Evolutionary conservation across 805 yeast species (phyloP).

Genomic region (Debaryomyces hansenii): DNA sequence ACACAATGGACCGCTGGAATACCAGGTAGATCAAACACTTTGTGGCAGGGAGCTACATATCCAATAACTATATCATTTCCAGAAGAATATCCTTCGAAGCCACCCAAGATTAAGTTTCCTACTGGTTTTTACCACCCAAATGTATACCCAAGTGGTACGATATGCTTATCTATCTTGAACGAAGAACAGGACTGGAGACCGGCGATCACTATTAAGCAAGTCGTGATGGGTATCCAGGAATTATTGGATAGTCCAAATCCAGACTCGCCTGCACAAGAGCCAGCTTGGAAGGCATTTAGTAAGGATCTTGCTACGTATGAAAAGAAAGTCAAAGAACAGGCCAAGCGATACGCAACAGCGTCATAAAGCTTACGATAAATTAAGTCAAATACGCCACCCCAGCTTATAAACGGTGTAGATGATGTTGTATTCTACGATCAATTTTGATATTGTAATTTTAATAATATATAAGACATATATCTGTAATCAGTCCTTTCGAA

Average conservation of each 20-base stretch:
- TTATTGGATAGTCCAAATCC: conserved; percentile 88
- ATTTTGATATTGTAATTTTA: neutral
- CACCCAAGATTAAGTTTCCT: conserved; percentile 91
- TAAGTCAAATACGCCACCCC: no score
- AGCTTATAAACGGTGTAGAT: no score
- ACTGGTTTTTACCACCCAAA: conserved; percentile 94
- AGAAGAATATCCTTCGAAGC: conserved; percentile 93
- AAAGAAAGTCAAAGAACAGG: conserved; percentile 78
- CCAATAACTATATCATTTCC: conserved; percentile 84
- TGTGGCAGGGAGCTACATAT: conserved; percentile 89
- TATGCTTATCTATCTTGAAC: conserved; percentile 88
- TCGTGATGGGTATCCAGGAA: conserved; percentile 90
- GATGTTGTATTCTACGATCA: no score
- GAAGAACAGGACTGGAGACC: conserved; percentile 99
- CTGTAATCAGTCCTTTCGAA: neutral
- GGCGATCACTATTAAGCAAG: conserved; percentile 86
- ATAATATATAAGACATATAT: neutral
- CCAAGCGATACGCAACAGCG: conserved; percentile 59
- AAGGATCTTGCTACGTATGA: conserved; percentile 70
- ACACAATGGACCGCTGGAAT: conserved; percentile 93
- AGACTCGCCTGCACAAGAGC: conserved; percentile 95
- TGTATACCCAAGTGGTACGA: conserved; percentile 96
- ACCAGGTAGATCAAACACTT: conserved; percentile 85
- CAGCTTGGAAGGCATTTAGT: conserved; percentile 87
- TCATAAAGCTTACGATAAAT: conserved; percentile 1